Base-by-base conservation (phyloP, 2,329 filamentous ascomycete species). In the Colletotrichum gloeosporioides region DNA sequence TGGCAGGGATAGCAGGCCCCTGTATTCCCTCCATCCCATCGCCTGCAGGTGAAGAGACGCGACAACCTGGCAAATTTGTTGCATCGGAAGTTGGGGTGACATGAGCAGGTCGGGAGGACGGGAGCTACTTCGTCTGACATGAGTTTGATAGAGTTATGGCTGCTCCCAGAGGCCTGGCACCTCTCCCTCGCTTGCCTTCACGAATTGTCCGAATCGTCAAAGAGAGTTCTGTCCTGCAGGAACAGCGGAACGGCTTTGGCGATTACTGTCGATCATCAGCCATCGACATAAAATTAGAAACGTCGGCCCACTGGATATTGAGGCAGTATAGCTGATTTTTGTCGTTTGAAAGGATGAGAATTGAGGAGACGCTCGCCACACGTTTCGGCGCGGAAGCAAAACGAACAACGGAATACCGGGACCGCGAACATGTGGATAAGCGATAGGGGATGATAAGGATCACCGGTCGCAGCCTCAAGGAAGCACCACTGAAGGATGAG, bases 171-270 rank as follows among this genome's bases (percentile, higher is more conserved):
- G 13, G 34, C 9, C 16, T 63, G 59, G 44, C 67, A 44, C 55
- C n/a, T 29, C 22, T 64, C 25, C 32, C 34, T 64, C 62, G 32
- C 32, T 64, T 36, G 44, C 44, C 36, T 36, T 18, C 22, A 27
- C 3, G 53, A 36, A n/a, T n/a, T 49, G 16, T 49, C 27, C n/a
- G 64, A 64, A 27, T 31, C 22, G 12, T 16, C n/a, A 57, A 44
- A 55, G n/a, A 10, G 25, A 10, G 27, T 49, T 69, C 31, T 36
- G 39, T 49, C 64, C 70, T 73, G 73, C 70, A 76, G 73, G 70
- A 76, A 76, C 73, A 73, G 53, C 25, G 39, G 39, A 49, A 34
- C 36, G 36, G 36, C 39, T 44, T 27, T 29, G 73, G 59, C 63
- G 63, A 59, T 63, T 53, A 34, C 55, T 36, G 70, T 61, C 64